A percentile compares a stretch with the other conserved stretches of the same genome.
Conservation (phyloP, 306 rosid genomes). For the Trifolium fragiferum region DNA sequence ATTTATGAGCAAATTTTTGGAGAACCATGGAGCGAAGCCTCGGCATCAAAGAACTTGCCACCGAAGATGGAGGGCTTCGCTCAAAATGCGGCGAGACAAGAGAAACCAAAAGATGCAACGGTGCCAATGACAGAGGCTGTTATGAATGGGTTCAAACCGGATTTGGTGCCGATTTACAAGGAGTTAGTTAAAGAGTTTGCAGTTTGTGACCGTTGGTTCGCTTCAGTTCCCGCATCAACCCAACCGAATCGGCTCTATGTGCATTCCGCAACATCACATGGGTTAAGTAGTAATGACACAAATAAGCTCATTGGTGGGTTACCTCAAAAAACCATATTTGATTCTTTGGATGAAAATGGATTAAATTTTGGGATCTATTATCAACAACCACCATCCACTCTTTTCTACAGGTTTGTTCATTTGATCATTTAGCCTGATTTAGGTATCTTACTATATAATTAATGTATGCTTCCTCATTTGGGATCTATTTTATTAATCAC, state of each 20-base stretch:
- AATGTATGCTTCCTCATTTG: no score
- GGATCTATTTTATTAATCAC: neutral
- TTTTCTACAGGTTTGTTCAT: slow-evolving; percentile 62
- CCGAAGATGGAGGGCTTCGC: slow-evolving; percentile 76
- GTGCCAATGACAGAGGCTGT: slow-evolving; percentile 57
- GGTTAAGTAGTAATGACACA: slow-evolving; percentile 60
- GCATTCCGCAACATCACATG: slow-evolving; percentile 86
- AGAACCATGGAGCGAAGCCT: slow-evolving; percentile 65
- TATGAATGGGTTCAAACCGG: slow-evolving; percentile 77
- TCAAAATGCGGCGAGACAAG: slow-evolving; percentile 57
- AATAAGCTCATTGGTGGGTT: slow-evolving; percentile 58
- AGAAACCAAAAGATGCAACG: slow-evolving; percentile 24
- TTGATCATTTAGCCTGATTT: neutral
- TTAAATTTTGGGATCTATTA: slow-evolving; percentile 73
- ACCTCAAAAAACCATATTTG: slow-evolving; percentile 88
- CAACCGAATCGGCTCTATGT: slow-evolving; percentile 82
- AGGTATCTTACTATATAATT: neutral
- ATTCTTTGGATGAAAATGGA: slow-evolving; percentile 70
- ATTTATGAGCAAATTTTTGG: slow-evolving; percentile 85
- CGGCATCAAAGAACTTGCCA: slow-evolving; percentile 47
- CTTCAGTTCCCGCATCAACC: slow-evolving; percentile 72
- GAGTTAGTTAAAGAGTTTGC: slow-evolving; percentile 71
- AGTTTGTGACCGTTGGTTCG: slow-evolving; percentile 83
- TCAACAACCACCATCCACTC: slow-evolving; percentile 63
- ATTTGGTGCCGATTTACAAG: slow-evolving; percentile 53